A percentile compares a stretch with the other conserved stretches of the same genome.
These are phyloP conservation scores for Pichia californica DNA, from an alignment of 805 yeast species.

Conservation along the genomic window DNA sequence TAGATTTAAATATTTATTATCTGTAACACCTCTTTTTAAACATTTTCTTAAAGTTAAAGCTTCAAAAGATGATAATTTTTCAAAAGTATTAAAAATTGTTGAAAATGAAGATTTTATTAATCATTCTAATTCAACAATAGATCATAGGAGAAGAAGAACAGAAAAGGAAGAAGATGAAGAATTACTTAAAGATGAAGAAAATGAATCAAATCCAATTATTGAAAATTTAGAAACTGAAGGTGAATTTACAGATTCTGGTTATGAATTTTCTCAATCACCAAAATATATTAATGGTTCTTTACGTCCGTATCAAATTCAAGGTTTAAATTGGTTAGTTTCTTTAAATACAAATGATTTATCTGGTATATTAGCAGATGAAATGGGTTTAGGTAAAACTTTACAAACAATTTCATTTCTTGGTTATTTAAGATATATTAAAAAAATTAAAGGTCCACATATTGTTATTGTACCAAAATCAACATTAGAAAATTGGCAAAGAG, in stretches of 20 bases:
- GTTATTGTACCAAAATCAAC: conserved; percentile 78
- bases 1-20: conserved; percentile 59
- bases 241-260: conserved; percentile 22
- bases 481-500: conserved; percentile 74
- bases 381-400: conserved; percentile 79
- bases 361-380: conserved; percentile 79
- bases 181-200: conserved; percentile 50
- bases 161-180: conserved; percentile 78
- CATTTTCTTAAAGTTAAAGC: conserved; percentile 66
- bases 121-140: conserved; percentile 15
- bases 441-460: conserved; percentile 63
- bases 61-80: conserved; percentile 50
- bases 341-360: conserved; percentile 61
- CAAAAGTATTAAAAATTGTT: conserved; percentile 42
- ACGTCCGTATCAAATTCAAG: conserved; percentile 74
- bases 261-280: conserved; percentile 48
- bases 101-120: conserved; percentile 11
- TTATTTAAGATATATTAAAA: conserved; percentile 55
- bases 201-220: conserved; percentile 10
- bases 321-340: conserved; percentile 71
- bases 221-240: conserved; percentile 15
- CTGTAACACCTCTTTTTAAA: conserved; percentile 58
- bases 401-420: conserved; percentile 77
- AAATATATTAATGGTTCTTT: conserved; percentile 51
- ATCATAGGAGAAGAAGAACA: conserved; percentile 56